phyloP scores from a whole-genome alignment of 192 early-diverging fungal species.

The Fimicolochytrium jonesii region DNA sequence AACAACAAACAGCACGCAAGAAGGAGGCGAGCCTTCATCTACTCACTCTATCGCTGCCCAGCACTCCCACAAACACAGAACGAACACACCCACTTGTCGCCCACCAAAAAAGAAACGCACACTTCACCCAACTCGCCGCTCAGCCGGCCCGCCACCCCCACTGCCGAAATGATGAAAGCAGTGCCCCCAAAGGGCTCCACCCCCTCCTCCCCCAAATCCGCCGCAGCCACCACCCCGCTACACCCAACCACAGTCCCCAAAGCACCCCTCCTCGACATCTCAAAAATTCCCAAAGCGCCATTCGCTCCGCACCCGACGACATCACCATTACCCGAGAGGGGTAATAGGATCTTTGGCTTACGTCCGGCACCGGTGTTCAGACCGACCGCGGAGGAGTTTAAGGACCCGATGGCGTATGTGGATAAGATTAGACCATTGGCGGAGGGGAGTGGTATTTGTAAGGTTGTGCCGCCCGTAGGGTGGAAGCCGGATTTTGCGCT shows the following conservation, averaged over 20 bases:
- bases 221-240: not conserved
- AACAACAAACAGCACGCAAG: no score
- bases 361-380: constrained; percentile 72
- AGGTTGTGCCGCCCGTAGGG: constrained; percentile 84
- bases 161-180: constrained; percentile 13
- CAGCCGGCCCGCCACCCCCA: no score
- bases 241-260: constrained; percentile 17
- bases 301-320: constrained; percentile 3
- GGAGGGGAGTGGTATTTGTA: constrained; percentile 81
- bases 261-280: constrained; percentile 24
- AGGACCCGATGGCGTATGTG: constrained; percentile 81
- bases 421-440: constrained; percentile 70
- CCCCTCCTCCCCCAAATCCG: no score
- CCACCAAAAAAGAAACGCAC: no score
- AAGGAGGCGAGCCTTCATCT: no score
- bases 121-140: no score
- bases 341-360: constrained; percentile 58
- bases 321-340: not conserved
- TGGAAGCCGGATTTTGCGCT: constrained; percentile 83
- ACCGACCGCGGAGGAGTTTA: constrained; percentile 79
- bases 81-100: no score
- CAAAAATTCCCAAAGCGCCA: constrained; percentile 11
- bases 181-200: no score
- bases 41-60: no score
- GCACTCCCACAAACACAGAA: no score